These are phyloP conservation scores for Neurospora tetraspora DNA, from an alignment of 495 filamentous ascomycete species.

Conservation along the genomic window DNA sequence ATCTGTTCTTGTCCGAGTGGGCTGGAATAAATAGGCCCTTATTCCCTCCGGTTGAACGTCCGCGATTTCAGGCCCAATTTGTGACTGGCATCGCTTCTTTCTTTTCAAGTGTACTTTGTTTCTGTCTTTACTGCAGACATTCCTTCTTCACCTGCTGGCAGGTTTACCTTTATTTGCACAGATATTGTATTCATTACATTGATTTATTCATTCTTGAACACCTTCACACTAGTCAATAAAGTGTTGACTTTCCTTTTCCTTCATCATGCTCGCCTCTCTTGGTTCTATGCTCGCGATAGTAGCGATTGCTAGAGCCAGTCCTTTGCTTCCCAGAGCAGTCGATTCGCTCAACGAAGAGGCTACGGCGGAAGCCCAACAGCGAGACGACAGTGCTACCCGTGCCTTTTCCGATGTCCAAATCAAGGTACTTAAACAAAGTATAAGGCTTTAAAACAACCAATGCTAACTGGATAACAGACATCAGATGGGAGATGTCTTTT, in stretches of 20 bases:
- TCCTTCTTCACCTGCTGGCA: constrained; percentile 1
- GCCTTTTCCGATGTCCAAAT: constrained; percentile 39
- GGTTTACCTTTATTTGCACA: constrained; percentile 7
- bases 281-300: constrained; percentile 17
- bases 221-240: not conserved
- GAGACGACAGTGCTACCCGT: constrained; percentile 37
- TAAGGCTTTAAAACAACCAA: not conserved
- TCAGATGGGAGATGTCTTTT: constrained; percentile 43
- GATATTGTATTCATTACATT: not conserved
- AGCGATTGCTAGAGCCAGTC: constrained; percentile 15
- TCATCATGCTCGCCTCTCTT: constrained; percentile 15
- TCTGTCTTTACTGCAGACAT: constrained; percentile 5
- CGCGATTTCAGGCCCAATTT: not conserved
- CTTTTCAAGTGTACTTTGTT: constrained; percentile 7
- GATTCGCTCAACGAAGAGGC: constrained; percentile 34
- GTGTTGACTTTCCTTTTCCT: not conserved
- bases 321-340: constrained; percentile 25
- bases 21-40: not conserved
- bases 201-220: not conserved
- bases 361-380: constrained; percentile 40
- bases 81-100: not conserved
- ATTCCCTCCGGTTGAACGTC: constrained; percentile 8
- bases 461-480: constrained; percentile 24
- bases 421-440: constrained; percentile 21
- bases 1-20: not conserved